phyloP scores from a whole-genome alignment of 768 basidiomycete genomes.

The Myochromella boudieri region DNA sequence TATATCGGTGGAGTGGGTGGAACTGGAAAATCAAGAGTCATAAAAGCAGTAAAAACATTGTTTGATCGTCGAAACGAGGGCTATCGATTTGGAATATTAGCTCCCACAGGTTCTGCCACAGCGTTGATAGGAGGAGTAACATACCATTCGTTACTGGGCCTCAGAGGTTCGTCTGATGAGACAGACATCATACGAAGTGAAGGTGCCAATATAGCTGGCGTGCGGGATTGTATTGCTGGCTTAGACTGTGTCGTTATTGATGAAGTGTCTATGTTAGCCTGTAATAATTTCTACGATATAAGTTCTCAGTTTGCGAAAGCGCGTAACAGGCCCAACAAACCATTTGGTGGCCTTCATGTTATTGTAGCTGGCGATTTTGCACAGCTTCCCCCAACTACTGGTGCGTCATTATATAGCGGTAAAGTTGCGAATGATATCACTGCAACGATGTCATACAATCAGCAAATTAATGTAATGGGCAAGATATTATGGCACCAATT shows the following conservation, averaged over 20 bases:
- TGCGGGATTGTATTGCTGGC: too few species aligned
- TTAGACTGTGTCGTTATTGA: slow-evolving; percentile 41
- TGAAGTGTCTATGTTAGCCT: slow-evolving; percentile 42
- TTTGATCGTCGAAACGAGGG: not conserved
- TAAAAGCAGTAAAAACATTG: slow-evolving; percentile 16
- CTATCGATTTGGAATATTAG: slow-evolving; percentile 5
- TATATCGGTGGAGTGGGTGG: slow-evolving; percentile 33
- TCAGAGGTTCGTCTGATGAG: slow-evolving; percentile 7
- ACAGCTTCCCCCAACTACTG: slow-evolving; percentile 35
- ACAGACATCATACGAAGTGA: slow-evolving; percentile 5
- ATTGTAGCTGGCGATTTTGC: slow-evolving; percentile 47
- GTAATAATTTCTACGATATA: slow-evolving; percentile 28
- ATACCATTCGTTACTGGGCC: slow-evolving; percentile 32
- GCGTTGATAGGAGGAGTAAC: slow-evolving; percentile 31
- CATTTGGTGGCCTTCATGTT: slow-evolving; percentile 36
- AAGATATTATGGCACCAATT: slow-evolving; percentile 31
- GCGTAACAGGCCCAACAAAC: not conserved
- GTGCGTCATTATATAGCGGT: slow-evolving; percentile 21
- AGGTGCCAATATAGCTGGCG: slow-evolving; percentile 18
- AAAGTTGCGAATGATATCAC: slow-evolving; percentile 14
- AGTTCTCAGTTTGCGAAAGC: slow-evolving; percentile 21
- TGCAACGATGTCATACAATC: not conserved
- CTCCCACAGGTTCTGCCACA: slow-evolving; percentile 32
- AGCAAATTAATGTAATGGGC: slow-evolving; percentile 24
- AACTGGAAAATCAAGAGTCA: slow-evolving; percentile 29